Evolutionary conservation across 208 protist genomes (phyloP).

Genomic region (Vickermania ingenoplastis): DNA sequence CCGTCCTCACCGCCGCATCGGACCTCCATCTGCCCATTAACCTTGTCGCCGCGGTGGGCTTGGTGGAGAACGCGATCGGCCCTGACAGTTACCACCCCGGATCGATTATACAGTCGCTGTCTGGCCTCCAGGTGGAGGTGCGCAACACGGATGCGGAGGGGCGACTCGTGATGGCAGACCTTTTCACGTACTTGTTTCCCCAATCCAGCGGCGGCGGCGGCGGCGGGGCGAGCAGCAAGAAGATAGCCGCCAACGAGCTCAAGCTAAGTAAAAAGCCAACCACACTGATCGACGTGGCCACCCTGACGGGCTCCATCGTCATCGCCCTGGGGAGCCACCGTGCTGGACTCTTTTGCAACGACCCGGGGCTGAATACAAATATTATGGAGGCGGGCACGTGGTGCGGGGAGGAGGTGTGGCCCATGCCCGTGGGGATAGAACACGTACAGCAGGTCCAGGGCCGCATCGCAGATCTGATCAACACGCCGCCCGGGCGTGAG

Average conservation of each 20-base stretch:
- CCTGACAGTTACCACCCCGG: conserved; percentile 70
- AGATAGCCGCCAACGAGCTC: conserved; percentile 57
- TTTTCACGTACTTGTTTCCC: conserved; percentile 54
- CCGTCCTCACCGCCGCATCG: conserved; percentile 59
- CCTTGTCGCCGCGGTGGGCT: conserved; percentile 59
- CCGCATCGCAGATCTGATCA: conserved; percentile 58
- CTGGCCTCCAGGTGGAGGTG: conserved; percentile 79
- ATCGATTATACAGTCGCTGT: conserved; percentile 70
- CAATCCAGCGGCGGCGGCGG: neutral
- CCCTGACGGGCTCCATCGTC: conserved; percentile 84
- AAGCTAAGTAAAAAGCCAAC: conserved; percentile 38
- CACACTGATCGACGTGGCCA: conserved; percentile 84
- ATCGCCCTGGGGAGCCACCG: conserved; percentile 61
- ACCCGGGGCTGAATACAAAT: conserved; percentile 17
- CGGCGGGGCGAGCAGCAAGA: neutral
- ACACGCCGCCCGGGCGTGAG: conserved; percentile 30
- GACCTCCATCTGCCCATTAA: conserved; percentile 61
- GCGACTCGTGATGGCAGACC: conserved; percentile 84
- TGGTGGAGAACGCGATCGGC: conserved; percentile 86
- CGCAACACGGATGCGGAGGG: conserved; percentile 91
- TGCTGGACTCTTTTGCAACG: conserved; percentile 66
- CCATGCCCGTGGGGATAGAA: conserved; percentile 79
- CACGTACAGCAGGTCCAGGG: conserved; percentile 63
- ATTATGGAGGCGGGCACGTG: conserved; percentile 45
- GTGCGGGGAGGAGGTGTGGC: conserved; percentile 74